Evolutionary conservation across 768 basidiomycete genomes (phyloP).

Genomic region (Sarcomyxa edulis): DNA sequence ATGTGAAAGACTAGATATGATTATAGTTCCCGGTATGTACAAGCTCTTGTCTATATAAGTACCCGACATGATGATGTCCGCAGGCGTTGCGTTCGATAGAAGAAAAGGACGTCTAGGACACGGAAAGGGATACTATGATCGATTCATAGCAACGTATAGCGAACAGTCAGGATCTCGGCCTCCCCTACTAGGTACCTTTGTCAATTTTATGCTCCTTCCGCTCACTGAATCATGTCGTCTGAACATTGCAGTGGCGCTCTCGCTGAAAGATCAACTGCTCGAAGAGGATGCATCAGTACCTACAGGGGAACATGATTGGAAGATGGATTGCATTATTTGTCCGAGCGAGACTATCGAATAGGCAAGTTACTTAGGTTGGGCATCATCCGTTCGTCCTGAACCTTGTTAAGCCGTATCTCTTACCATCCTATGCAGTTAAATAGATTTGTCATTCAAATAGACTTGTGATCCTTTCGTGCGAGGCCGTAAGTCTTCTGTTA

Average conservation of each 20-base stretch:
- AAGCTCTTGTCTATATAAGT: background rate
- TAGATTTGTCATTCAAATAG: no score
- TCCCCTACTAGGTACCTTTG: constrained; percentile 53
- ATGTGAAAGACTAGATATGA: constrained; percentile 48
- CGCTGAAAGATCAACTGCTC: constrained; percentile 59
- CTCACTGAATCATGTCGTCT: constrained; percentile 7
- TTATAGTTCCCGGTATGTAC: constrained; percentile 59
- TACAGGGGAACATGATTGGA: constrained; percentile 53
- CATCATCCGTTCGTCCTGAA: no score
- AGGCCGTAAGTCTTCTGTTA: no score
- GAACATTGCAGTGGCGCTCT: constrained; percentile 49
- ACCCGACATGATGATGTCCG: background rate
- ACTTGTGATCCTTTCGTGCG: no score
- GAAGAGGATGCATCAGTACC: constrained; percentile 48
- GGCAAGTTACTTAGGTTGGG: background rate
- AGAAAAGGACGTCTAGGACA: constrained; percentile 69
- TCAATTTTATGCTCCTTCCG: constrained; percentile 4
- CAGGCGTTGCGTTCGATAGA: constrained; percentile 73
- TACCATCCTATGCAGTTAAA: no score
- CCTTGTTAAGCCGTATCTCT: no score
- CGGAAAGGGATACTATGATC: constrained; percentile 82
- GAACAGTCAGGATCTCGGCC: constrained; percentile 32
- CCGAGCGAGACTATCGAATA: constrained; percentile 21
- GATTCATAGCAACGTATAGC: constrained; percentile 57
- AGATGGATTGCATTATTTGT: constrained; percentile 56